Percentiles rank a stretch among this genome's conserved stretches.
phyloP scores from a whole-genome alignment of 139 green algal genomes.

The Tetratostichococcus sp. region DNA sequence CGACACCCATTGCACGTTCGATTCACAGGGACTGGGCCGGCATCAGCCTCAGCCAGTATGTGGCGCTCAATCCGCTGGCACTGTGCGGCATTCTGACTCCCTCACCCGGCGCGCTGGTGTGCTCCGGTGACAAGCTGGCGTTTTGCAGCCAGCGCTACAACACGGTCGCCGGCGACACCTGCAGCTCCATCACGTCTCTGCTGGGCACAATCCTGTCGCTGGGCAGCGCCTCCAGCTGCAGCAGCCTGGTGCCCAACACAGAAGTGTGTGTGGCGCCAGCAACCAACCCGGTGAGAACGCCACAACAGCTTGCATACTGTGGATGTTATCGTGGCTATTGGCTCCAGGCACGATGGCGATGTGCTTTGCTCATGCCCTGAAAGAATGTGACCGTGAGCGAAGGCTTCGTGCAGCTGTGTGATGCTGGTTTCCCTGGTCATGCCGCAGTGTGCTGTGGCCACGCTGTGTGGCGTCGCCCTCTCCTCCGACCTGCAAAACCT shows the following conservation, averaged over 20 bases:
- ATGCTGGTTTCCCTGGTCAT: not conserved
- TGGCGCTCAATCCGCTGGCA: not conserved
- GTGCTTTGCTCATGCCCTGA: too few relatives aligned
- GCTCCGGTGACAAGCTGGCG: not conserved
- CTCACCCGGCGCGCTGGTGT: not conserved
- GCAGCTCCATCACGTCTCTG: not conserved
- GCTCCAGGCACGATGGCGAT: too few relatives aligned
- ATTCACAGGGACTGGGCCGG: not conserved
- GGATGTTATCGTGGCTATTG: too few relatives aligned
- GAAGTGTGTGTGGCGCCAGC: not conserved
- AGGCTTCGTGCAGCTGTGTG: too few relatives aligned
- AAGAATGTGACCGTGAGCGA: too few relatives aligned
- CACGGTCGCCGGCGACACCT: not conserved
- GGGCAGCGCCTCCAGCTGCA: not conserved
- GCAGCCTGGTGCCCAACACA: too few relatives aligned
- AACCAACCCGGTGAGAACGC: not conserved
- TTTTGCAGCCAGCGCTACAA: not conserved
- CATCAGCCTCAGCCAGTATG: not conserved
- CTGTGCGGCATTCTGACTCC: not conserved
- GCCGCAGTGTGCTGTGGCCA: not conserved
- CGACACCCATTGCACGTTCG: too few relatives aligned
- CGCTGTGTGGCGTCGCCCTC: not conserved
- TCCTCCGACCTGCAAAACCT: not conserved
- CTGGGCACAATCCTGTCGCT: not conserved
- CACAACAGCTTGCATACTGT: too few relatives aligned